phyloP scores from a whole-genome alignment of 805 yeast genomes.

The Kodamaea hsintzibuensis region DNA sequence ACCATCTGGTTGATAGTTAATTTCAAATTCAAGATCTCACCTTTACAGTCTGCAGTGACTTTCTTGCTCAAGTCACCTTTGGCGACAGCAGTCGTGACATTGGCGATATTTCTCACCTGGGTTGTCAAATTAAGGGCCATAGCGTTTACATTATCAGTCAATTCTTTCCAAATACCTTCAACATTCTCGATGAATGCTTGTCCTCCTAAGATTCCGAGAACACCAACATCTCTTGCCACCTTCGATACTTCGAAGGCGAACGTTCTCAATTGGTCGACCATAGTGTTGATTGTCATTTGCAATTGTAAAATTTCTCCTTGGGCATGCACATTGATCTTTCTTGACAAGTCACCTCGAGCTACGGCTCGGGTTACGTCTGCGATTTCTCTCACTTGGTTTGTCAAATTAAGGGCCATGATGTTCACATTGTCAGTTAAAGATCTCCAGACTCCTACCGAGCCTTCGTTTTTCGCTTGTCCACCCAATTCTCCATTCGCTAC shows the following conservation, averaged over 20 bases:
- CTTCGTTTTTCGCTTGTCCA: slow-evolving; percentile 82
- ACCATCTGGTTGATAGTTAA: slow-evolving; percentile 52
- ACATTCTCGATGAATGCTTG: slow-evolving; percentile 80
- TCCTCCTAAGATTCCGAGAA: slow-evolving; percentile 85
- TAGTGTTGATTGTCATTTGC: slow-evolving; percentile 83
- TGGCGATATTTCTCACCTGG: slow-evolving; percentile 85
- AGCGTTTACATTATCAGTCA: slow-evolving; percentile 85
- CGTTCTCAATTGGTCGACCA: slow-evolving; percentile 82
- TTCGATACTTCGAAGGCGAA: slow-evolving; percentile 86
- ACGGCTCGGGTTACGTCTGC: slow-evolving; percentile 90
- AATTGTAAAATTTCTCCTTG: slow-evolving; percentile 86
- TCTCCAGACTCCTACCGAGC: slow-evolving; percentile 89
- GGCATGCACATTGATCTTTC: slow-evolving; percentile 86
- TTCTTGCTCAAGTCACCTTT: slow-evolving; percentile 79
- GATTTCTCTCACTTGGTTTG: slow-evolving; percentile 70
- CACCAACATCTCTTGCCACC: slow-evolving; percentile 89
- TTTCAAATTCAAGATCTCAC: slow-evolving; percentile 50
- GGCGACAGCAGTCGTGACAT: slow-evolving; percentile 86
- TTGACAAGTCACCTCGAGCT: slow-evolving; percentile 79
- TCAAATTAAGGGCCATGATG: slow-evolving; percentile 83
- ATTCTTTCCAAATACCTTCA: slow-evolving; percentile 85
- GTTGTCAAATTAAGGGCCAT: slow-evolving; percentile 88
- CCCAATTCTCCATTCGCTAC: slow-evolving; percentile 90
- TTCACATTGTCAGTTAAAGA: slow-evolving; percentile 81
- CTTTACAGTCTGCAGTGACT: slow-evolving; percentile 84